Evolutionary conservation across 2,329 filamentous ascomycete genomes (phyloP).

Genomic region (Amylocarpus encephaloides): DNA sequence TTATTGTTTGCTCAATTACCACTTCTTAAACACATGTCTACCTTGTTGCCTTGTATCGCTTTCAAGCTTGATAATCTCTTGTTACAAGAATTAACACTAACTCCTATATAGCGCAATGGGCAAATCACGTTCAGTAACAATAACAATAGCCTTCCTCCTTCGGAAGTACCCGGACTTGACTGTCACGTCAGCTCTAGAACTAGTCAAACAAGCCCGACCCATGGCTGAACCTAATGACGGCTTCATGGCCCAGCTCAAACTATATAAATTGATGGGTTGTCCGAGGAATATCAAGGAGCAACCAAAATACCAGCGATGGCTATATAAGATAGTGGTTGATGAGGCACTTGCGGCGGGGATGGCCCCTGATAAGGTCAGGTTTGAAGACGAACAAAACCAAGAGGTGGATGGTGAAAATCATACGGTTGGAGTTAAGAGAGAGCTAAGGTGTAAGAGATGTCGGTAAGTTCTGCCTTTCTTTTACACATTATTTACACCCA

Average conservation of each 20-base stretch:
- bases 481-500: not conserved
- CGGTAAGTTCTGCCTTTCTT: slow-evolving; percentile 39
- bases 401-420: slow-evolving; percentile 8
- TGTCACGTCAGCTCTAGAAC: slow-evolving; percentile 52
- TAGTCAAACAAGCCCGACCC: slow-evolving; percentile 63
- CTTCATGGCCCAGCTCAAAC: slow-evolving; percentile 80
- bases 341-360: slow-evolving; percentile 65
- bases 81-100: not conserved
- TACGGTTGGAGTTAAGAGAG: slow-evolving; percentile 34
- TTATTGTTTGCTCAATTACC: not conserved
- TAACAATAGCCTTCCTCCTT: slow-evolving; percentile 80
- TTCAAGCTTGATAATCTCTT: too few species aligned
- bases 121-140: slow-evolving; percentile 84
- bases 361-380: slow-evolving; percentile 74
- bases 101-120: slow-evolving; percentile 71
- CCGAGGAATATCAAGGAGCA: slow-evolving; percentile 62
- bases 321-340: slow-evolving; percentile 60
- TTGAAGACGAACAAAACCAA: slow-evolving; percentile 63
- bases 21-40: not conserved
- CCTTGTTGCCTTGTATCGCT: too few species aligned
- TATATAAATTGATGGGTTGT: slow-evolving; percentile 85
- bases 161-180: slow-evolving; percentile 50
- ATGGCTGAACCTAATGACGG: slow-evolving; percentile 85
- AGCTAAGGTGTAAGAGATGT: slow-evolving; percentile 88
- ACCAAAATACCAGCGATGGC: slow-evolving; percentile 74